Conservation (phyloP, 2,329 filamentous ascomycete genomes). For the Colletotrichum musicola region DNA sequence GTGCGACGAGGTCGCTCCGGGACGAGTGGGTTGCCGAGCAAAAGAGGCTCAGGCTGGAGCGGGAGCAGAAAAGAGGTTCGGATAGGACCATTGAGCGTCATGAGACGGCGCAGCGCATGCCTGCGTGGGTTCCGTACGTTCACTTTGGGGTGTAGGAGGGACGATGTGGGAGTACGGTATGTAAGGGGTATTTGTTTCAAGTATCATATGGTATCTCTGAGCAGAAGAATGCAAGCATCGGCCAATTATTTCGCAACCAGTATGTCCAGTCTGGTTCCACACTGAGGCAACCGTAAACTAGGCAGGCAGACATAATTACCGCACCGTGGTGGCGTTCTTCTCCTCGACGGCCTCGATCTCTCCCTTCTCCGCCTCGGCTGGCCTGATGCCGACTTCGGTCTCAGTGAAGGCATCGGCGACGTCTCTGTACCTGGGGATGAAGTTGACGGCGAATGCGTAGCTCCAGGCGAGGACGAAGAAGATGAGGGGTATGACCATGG, state of each 20-base stretch:
- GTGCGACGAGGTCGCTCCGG: slow-evolving; percentile 7
- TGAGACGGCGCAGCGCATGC: neutral
- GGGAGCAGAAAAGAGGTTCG: neutral
- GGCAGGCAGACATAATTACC: neutral
- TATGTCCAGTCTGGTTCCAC: no score
- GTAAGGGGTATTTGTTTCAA: neutral
- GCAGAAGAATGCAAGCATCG: neutral
- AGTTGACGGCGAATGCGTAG: slow-evolving; percentile 74
- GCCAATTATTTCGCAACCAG: neutral
- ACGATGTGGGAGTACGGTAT: neutral
- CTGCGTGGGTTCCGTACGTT: slow-evolving; percentile 20
- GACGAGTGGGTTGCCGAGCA: slow-evolving; percentile 4
- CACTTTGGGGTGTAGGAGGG: neutral
- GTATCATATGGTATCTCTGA: neutral
- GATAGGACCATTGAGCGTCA: no score
- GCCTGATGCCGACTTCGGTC: slow-evolving; percentile 57
- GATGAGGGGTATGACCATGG: slow-evolving; percentile 74
- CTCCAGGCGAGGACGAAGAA: slow-evolving; percentile 70
- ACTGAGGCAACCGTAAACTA: no score
- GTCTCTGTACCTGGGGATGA: slow-evolving; percentile 71
- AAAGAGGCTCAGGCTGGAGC: neutral
- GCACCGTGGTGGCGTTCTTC: slow-evolving; percentile 23
- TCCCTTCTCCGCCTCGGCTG: slow-evolving; percentile 35
- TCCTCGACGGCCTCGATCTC: slow-evolving; percentile 30
- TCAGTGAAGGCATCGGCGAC: slow-evolving; percentile 70